A percentile compares a stretch with the other conserved stretches of the same genome.
Evolutionary conservation across 2,329 filamentous ascomycete species (phyloP).

Genomic region (Penicillium sp.): DNA sequence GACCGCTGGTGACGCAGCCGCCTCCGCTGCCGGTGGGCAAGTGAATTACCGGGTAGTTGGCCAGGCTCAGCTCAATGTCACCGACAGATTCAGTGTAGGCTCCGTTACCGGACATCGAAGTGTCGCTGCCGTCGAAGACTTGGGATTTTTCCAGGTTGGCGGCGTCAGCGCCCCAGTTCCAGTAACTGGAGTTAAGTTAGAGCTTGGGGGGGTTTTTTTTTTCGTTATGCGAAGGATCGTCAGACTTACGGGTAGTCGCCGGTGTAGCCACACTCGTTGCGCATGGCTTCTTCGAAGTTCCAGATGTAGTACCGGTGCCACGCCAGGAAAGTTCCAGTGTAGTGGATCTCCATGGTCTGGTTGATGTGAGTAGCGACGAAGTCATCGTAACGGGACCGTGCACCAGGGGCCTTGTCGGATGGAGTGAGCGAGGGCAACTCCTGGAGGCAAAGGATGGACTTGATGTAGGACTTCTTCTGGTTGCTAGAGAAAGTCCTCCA

Average conservation of each 20-base stretch:
- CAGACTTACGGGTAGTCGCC: constrained; percentile 32
- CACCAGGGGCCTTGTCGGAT: constrained; percentile 42
- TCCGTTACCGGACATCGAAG: constrained; percentile 50
- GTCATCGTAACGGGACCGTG: constrained; percentile 52
- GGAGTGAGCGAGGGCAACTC: constrained; percentile 39
- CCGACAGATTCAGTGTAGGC: constrained; percentile 29
- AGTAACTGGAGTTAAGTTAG: constrained; percentile 35
- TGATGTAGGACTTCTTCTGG: constrained; percentile 46
- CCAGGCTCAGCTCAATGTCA: constrained; percentile 21
- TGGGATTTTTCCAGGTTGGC: constrained; percentile 42
- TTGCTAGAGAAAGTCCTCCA: constrained; percentile 34
- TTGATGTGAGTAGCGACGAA: constrained; percentile 53
- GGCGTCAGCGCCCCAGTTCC: constrained; percentile 49
- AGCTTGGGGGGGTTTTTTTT: background rate
- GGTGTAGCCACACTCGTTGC: constrained; percentile 41
- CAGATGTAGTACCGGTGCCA: constrained; percentile 41
- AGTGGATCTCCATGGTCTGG: constrained; percentile 48
- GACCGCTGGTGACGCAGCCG: constrained; percentile 38
- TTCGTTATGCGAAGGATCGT: background rate
- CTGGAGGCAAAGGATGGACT: constrained; percentile 49
- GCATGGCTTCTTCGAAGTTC: constrained; percentile 35
- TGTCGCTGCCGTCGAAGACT: constrained; percentile 52
- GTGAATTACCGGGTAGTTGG: constrained; percentile 38
- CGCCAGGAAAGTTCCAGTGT: constrained; percentile 31
- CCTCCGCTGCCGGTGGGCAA: constrained; percentile 43